phyloP scores from a whole-genome alignment of 2,329 filamentous ascomycete genomes.

The Fusarium multiceps region DNA sequence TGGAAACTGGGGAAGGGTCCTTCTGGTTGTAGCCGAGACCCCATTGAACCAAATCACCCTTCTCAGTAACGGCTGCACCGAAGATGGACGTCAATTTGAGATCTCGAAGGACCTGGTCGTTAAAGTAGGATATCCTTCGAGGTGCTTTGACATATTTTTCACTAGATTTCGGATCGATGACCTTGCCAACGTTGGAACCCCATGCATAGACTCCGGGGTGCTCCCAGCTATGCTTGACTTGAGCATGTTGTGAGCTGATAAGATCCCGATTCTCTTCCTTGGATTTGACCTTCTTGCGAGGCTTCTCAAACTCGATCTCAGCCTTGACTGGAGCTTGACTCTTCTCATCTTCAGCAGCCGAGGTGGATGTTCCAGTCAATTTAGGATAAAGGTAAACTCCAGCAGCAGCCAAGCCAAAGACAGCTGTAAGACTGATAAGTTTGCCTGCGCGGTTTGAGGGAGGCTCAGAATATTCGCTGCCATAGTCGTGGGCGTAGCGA shows the following conservation, averaged over 20 bases:
- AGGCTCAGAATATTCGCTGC: conserved; percentile 40
- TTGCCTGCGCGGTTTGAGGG: conserved; percentile 45
- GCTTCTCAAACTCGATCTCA: conserved; percentile 75
- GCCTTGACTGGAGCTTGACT: conserved; percentile 51
- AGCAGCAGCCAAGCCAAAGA: conserved; percentile 55
- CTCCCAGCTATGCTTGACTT: conserved; percentile 84
- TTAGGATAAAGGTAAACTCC: conserved; percentile 54
- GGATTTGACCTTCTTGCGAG: conserved; percentile 66
- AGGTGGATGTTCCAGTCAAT: conserved; percentile 46
- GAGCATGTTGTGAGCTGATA: conserved; percentile 86
- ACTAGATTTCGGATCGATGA: conserved; percentile 85
- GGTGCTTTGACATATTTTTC: conserved; percentile 84
- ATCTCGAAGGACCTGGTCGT: conserved; percentile 85
- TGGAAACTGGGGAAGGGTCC: conserved; percentile 72
- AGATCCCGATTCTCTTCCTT: conserved; percentile 80
- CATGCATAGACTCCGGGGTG: conserved; percentile 92
- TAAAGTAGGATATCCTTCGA: conserved; percentile 81
- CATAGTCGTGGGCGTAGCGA: conserved; percentile 46
- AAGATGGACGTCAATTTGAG: conserved; percentile 85
- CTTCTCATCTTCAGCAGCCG: conserved; percentile 30
- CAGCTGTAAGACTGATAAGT: conserved; percentile 47
- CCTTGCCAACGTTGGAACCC: conserved; percentile 87
- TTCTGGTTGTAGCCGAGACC: conserved; percentile 78
- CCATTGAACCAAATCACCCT: conserved; percentile 93
- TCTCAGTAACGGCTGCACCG: conserved; percentile 87